Conservation (phyloP, 192 early-diverging fungal genomes). For the Cetraspora pellucida region DNA sequence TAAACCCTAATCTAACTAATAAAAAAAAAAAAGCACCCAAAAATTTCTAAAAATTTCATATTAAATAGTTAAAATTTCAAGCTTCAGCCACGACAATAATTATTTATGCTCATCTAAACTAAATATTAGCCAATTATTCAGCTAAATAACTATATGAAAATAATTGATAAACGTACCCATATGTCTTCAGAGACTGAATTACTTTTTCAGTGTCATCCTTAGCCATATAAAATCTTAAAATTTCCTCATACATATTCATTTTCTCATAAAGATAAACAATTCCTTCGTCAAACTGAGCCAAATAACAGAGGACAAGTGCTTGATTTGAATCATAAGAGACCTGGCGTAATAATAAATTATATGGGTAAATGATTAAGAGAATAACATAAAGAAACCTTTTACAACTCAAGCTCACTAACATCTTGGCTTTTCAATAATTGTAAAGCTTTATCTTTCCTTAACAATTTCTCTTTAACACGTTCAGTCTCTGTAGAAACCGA, state of each 20-base stretch:
- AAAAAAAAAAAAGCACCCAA: too few relatives aligned
- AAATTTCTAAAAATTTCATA: too few relatives aligned
- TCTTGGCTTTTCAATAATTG: conserved; percentile 68
- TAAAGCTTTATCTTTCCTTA: conserved; percentile 65
- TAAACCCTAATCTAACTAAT: too few relatives aligned
- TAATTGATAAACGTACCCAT: conserved; percentile 50
- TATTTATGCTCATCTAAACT: too few relatives aligned
- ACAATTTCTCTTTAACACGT: conserved; percentile 36
- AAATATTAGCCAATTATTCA: too few relatives aligned
- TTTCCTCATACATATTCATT: conserved; percentile 73
- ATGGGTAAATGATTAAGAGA: neutral
- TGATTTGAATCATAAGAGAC: conserved; percentile 89
- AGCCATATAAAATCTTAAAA: conserved; percentile 73
- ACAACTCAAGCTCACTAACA: conserved; percentile 1
- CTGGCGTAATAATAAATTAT: neutral
- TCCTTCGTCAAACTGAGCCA: conserved; percentile 81
- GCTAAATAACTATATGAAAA: too few relatives aligned
- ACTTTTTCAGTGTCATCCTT: conserved; percentile 68
- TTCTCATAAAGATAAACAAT: conserved; percentile 88
- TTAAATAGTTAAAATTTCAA: too few relatives aligned
- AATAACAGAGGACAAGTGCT: conserved; percentile 87
- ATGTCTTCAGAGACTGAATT: conserved; percentile 61
- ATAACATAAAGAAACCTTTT: too few relatives aligned
- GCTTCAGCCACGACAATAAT: too few relatives aligned
- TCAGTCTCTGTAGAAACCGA: conserved; percentile 24